phyloP scores from a whole-genome alignment of 164 flowering plant species.

The Chimonanthus salicifolius region DNA sequence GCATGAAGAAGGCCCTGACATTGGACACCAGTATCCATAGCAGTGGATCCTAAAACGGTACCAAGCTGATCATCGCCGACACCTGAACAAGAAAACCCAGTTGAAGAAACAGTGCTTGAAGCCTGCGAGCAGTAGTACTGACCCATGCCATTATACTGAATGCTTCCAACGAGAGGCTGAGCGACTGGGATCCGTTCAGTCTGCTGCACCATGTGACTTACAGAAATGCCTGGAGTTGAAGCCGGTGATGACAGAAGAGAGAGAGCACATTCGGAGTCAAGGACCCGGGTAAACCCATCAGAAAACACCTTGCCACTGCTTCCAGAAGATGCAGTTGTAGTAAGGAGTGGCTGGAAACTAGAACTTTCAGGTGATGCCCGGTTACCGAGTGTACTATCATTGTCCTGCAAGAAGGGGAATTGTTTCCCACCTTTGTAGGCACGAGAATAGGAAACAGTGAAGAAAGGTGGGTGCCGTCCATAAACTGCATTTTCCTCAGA shows the following conservation, averaged over 20 bases:
- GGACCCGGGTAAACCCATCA: conserved; percentile 30
- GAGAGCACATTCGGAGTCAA: conserved; percentile 74
- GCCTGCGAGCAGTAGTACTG: conserved; percentile 11
- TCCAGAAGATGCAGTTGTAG: conserved; percentile 24
- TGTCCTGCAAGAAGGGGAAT: conserved; percentile 37
- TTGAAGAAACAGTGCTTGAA: conserved; percentile 4
- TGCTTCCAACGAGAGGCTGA: conserved; percentile 24
- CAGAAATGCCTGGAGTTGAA: conserved; percentile 32
- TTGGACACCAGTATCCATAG: not conserved
- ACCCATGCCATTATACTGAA: conserved; percentile 20
- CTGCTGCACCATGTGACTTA: conserved; percentile 32
- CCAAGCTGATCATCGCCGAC: conserved; percentile 25
- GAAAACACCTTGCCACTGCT: conserved; percentile 26
- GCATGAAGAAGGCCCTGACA: not conserved
- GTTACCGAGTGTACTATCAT: conserved; percentile 9
- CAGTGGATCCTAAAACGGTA: conserved; percentile 24
- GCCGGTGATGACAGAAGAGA: conserved; percentile 80
- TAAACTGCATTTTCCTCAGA: conserved; percentile 31
- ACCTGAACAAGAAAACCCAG: conserved; percentile 14
- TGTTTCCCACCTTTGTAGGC: conserved; percentile 37
- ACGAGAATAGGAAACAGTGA: conserved; percentile 27
- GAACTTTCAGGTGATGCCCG: conserved; percentile 21
- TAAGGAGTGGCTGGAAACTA: conserved; percentile 29
- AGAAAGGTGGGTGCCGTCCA: conserved; percentile 22
- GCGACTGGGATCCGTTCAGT: conserved; percentile 24